Evolutionary conservation across 805 yeast genomes (phyloP).

Genomic region (Zygoascus bituminiphila): DNA sequence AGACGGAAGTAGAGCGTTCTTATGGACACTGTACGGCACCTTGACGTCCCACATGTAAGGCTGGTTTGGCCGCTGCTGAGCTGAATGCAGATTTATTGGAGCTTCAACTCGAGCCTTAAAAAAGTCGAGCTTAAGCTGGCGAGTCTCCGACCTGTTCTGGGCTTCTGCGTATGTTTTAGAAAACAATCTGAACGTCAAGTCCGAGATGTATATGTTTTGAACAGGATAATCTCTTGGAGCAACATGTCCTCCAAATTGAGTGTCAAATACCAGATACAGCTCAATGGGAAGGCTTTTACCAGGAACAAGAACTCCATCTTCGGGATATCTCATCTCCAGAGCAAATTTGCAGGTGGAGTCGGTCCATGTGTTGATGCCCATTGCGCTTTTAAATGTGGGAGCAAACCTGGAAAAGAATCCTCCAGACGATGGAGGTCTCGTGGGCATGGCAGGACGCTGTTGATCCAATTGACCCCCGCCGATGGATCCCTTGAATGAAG

Average conservation of each 20-base stretch:
- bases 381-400: conserved; percentile 1
- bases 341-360: conserved; percentile 20
- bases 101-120: conserved; percentile 19
- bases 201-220: conserved; percentile 32
- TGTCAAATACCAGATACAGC: conserved; percentile 15
- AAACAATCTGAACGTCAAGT: conserved; percentile 29
- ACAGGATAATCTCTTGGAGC: conserved; percentile 10
- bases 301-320: conserved; percentile 43
- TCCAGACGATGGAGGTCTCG: not conserved
- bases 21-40: conserved; percentile 22
- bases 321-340: conserved; percentile 42
- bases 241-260: not conserved
- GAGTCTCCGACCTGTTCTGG: conserved; percentile 17
- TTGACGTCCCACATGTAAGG: conserved; percentile 14
- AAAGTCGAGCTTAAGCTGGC: conserved; percentile 17
- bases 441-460: not conserved
- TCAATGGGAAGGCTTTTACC: conserved; percentile 26
- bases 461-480: not conserved
- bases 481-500: not conserved
- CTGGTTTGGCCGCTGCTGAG: conserved; percentile 4
- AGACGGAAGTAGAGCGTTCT: conserved; percentile 39
- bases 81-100: conserved; percentile 9
- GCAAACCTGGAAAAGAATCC: not conserved
- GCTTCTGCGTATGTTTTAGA: conserved; percentile 26
- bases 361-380: conserved; percentile 12